Evolutionary conservation across 768 basidiomycete genomes (phyloP).

Genomic region (Agaricus blazei): DNA sequence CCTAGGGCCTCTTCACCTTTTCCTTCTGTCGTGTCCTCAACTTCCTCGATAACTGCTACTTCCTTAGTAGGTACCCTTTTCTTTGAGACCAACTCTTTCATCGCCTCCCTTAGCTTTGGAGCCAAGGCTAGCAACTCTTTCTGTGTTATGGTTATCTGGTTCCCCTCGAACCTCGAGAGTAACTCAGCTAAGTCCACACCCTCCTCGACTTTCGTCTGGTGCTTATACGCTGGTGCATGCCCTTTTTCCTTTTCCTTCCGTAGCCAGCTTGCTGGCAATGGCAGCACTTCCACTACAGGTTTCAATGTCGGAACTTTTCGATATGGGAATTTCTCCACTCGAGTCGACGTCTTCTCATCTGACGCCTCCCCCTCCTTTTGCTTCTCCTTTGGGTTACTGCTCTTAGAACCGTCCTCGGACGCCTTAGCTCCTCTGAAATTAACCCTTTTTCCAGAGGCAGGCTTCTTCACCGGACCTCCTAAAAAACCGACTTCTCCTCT

Average conservation of each 20-base stretch:
- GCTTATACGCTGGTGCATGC: neutral
- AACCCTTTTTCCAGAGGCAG: neutral
- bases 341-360: too few species aligned
- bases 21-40: too few species aligned
- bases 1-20: too few species aligned
- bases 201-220: neutral
- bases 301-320: neutral
- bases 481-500: conserved; percentile 1
- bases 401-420: neutral
- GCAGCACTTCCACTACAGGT: conserved; percentile 1
- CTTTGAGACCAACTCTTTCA: neutral
- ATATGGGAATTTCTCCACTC: neutral
- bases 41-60: neutral
- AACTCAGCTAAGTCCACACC: neutral
- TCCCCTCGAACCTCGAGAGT: neutral
- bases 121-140: conserved; percentile 1
- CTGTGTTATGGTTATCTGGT: neutral
- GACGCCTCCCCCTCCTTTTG: too few species aligned
- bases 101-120: neutral
- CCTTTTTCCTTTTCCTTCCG: neutral
- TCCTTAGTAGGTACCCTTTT: neutral
- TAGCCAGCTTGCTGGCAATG: neutral
- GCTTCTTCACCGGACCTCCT: conserved; percentile 2
- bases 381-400: too few species aligned
- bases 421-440: neutral